Base-by-base conservation (phyloP, 148 eudicot species). In the Diospyros kaki region DNA sequence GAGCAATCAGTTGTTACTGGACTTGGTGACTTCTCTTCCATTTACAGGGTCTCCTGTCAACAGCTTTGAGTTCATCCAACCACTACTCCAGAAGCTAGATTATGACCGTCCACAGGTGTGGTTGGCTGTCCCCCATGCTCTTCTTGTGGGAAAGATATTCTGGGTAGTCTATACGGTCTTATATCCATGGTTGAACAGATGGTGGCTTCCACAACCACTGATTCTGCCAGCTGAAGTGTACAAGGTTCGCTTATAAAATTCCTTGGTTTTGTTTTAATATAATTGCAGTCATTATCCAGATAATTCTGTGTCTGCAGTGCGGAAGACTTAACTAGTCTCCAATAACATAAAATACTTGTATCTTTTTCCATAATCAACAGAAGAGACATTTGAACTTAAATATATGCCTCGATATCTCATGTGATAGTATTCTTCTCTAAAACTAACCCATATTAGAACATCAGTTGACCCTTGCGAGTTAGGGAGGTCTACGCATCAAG, bases 171-270 rank as follows among this genome's bases (percentile, higher is more conserved):
- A 94, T 80, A 81, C 89, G 3, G 15, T 90, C 66, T 46, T 91
- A 75, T 94, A 87, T 79, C 98, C 97, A 17, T 90, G 92, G 93
- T 80, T 94, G 76, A 90, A 75, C 65, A 77, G 76, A 38, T 67
- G 84, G 76, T 91, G 98, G 98, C 80, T 94, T 77, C 98, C 98
- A 71, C 90, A 94, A 66, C 98, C 98, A 43, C 60, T 91, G 50
- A 73, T 91, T 72, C 98, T 94, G 75, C 98, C 98, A 72, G 84
- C 97, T 80, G 98, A 94, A 87, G 95, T 91, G 17, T 85, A 85
- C 84, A 89, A 94, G 98, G 98, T 91, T 18, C 60, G 8, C 71
- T 59, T 38, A 4, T 14, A 56, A 42, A 58, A 51, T 54, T 66
- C 68, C 64, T 71, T 41, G n/a, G 8, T 42, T 53, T 44, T 71